Conservation (phyloP, 768 basidiomycete species). For the Serendipita sp. region DNA sequence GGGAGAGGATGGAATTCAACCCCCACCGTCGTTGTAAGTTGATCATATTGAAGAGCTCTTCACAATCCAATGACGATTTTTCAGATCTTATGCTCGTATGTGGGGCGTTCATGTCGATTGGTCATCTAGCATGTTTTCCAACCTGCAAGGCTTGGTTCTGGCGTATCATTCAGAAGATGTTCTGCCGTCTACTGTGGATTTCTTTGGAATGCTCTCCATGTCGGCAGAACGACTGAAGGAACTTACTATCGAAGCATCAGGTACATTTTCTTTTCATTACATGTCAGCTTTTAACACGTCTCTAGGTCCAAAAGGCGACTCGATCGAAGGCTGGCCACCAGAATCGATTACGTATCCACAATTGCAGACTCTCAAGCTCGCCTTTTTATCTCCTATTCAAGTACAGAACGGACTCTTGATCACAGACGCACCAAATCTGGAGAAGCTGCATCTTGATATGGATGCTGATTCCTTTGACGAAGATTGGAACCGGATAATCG, state of each 20-base stretch:
- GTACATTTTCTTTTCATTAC: constrained; percentile 24
- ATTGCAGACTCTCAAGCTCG: constrained; percentile 20
- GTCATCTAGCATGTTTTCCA: constrained; percentile 23
- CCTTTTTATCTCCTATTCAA: constrained; percentile 20
- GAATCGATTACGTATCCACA: constrained; percentile 14
- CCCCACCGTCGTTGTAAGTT: constrained; percentile 18
- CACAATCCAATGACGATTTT: too few relatives aligned
- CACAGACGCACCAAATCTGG: constrained; percentile 24
- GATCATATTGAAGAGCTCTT: too few relatives aligned
- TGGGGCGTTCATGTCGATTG: constrained; percentile 64
- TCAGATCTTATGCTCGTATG: constrained; percentile 23
- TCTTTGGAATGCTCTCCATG: constrained; percentile 33
- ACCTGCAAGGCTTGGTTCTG: constrained; percentile 29
- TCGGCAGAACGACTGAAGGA: constrained; percentile 35
- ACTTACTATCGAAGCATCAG: constrained; percentile 40
- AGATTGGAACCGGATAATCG: not conserved
- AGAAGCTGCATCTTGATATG: constrained; percentile 34
- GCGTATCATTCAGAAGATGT: constrained; percentile 48
- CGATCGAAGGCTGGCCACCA: constrained; percentile 10
- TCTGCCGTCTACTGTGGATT: constrained; percentile 40
- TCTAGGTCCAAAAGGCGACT: not conserved
- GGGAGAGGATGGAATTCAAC: not conserved
- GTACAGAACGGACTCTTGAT: constrained; percentile 20
- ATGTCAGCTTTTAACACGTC: constrained; percentile 16
- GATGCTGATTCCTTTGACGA: constrained; percentile 33